These are phyloP conservation scores for Gossypium rotundifolium DNA, from an alignment of 345 rosid genomes.

Conservation along the genomic window DNA sequence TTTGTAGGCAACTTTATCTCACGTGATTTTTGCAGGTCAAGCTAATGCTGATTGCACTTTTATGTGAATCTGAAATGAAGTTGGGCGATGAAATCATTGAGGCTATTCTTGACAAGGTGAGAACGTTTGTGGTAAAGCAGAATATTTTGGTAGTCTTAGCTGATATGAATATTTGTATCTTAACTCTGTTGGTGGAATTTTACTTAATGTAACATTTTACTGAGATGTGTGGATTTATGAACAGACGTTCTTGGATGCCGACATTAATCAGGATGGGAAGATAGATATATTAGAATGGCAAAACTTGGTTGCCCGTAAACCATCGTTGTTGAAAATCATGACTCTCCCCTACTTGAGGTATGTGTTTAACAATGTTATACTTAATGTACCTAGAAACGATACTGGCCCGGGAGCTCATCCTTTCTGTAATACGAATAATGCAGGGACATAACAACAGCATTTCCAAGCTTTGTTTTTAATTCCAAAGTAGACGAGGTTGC, in stretches of 20 bases:
- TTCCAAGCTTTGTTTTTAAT: conserved; percentile 87
- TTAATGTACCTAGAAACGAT: background rate
- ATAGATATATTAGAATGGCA: conserved; percentile 81
- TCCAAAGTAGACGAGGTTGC: conserved; percentile 89
- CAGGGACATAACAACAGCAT: conserved; percentile 93
- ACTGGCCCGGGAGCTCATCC: background rate
- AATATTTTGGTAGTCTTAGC: background rate
- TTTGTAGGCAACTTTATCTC: conserved; percentile 23
- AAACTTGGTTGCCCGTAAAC: conserved; percentile 72
- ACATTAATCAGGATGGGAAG: conserved; percentile 76
- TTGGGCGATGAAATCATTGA: conserved; percentile 95
- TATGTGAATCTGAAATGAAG: conserved; percentile 94
- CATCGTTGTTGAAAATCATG: conserved; percentile 85
- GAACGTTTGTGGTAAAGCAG: background rate
- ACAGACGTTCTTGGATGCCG: conserved; percentile 93
- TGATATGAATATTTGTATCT: background rate
- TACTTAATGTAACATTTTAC: background rate
- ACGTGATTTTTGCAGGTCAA: conserved; percentile 66
- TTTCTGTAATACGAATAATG: background rate
- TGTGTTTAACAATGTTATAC: background rate
- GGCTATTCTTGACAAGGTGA: conserved; percentile 87
- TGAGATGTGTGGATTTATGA: conserved; percentile 1
- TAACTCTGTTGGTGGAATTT: background rate
- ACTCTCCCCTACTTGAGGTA: conserved; percentile 93
- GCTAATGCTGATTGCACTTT: conserved; percentile 96